phyloP scores from a whole-genome alignment of 768 basidiomycete genomes.

The Pholiota molesta region DNA sequence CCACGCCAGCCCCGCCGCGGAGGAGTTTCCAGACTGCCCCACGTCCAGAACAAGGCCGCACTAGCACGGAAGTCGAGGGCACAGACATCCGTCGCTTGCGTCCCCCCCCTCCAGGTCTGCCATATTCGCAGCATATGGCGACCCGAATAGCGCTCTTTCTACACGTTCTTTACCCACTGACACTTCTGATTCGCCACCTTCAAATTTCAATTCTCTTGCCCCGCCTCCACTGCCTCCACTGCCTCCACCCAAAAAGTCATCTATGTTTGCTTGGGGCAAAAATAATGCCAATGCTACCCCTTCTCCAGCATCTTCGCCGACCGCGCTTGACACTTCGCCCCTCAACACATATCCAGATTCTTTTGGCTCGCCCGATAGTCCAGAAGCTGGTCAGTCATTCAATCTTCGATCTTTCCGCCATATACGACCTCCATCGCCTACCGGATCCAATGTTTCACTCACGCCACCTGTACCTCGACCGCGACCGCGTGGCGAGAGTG shows the following conservation, averaged over 20 bases:
- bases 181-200: conserved; percentile 31
- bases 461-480: conserved; percentile 49
- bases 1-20: neutral
- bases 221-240: conserved; percentile 28
- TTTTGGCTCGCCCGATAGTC: conserved; percentile 13
- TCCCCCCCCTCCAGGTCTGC: conserved; percentile 68
- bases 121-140: conserved; percentile 63
- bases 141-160: conserved; percentile 53
- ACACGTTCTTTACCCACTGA: conserved; percentile 65
- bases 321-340: conserved; percentile 23
- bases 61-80: conserved; percentile 46
- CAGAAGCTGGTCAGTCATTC: conserved; percentile 49
- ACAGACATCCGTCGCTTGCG: conserved; percentile 43
- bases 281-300: conserved; percentile 27
- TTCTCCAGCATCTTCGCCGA: conserved; percentile 28
- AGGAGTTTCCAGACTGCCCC: conserved; percentile 28
- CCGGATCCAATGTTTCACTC: conserved; percentile 33
- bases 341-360: conserved; percentile 16
- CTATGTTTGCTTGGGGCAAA: conserved; percentile 37
- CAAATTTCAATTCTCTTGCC: conserved; percentile 32
- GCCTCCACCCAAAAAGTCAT: conserved; percentile 29
- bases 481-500: conserved; percentile 58
- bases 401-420: conserved; percentile 79
- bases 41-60: conserved; percentile 33
- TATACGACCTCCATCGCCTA: conserved; percentile 50